Percentiles rank a stretch among this genome's conserved stretches.
Conservation (phyloP, 1,284 basidiomycete species). For the Boletus hoseneyae region DNA sequence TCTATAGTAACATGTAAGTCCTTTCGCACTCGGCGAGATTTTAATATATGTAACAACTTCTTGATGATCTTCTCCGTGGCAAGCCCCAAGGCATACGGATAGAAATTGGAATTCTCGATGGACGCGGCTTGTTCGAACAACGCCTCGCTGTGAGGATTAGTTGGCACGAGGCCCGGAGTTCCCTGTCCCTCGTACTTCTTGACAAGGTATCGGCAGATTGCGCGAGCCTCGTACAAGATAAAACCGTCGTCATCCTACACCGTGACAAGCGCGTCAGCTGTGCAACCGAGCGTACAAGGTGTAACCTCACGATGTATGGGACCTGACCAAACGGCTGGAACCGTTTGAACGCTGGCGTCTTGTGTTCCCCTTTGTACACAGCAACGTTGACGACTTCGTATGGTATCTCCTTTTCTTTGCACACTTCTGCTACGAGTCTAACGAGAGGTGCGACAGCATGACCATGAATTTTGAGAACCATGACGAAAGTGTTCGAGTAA, state of each 20-base stretch:
- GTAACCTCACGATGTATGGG: conserved; percentile 41
- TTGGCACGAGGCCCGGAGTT: conserved; percentile 30
- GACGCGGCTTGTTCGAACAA: conserved; percentile 49
- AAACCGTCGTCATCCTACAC: conserved; percentile 41
- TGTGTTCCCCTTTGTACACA: conserved; percentile 37
- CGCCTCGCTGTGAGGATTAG: conserved; percentile 34
- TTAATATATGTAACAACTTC: conserved; percentile 21
- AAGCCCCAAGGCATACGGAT: conserved; percentile 36
- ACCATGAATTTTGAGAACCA: conserved; percentile 27
- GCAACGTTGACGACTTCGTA: conserved; percentile 40
- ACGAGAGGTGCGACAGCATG: conserved; percentile 23
- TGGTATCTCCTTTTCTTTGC: conserved; percentile 36
- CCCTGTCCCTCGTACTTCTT: conserved; percentile 40
- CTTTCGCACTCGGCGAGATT: background rate
- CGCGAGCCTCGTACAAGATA: conserved; percentile 46
- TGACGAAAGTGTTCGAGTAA: conserved; percentile 3
- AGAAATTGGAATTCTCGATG: conserved; percentile 25
- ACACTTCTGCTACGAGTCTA: conserved; percentile 22
- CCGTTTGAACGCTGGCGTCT: conserved; percentile 34
- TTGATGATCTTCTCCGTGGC: conserved; percentile 44
- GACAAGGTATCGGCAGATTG: conserved; percentile 47
- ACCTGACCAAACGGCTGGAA: conserved; percentile 52
- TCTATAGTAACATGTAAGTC: conserved; percentile 10
- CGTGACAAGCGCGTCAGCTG: background rate
- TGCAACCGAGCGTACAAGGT: background rate